Percentiles rank a stretch among this genome's conserved stretches.
phyloP scores from a whole-genome alignment of 2,329 filamentous ascomycete genomes.

The Polytolypa hystricis region DNA sequence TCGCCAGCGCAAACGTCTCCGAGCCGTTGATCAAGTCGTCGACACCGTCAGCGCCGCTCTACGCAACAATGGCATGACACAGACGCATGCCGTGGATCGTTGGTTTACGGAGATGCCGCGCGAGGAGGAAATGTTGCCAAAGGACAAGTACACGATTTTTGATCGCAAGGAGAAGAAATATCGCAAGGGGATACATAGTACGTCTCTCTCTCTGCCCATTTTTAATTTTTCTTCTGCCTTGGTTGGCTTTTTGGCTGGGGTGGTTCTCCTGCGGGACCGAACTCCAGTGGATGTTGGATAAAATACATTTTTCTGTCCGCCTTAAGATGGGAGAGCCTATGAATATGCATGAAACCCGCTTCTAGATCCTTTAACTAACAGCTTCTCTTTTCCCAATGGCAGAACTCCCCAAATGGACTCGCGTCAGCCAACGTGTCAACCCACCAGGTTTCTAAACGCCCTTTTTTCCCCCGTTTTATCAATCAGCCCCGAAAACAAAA shows the following conservation, averaged over 20 bases:
- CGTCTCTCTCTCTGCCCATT: too few relatives aligned
- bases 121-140: constrained; percentile 88
- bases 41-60: constrained; percentile 71
- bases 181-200: constrained; percentile 95
- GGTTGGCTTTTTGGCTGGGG: neutral
- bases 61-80: constrained; percentile 57
- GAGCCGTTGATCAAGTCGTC: constrained; percentile 78
- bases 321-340: too few relatives aligned
- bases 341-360: too few relatives aligned
- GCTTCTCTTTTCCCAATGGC: constrained; percentile 3
- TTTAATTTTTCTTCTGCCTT: neutral
- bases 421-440: constrained; percentile 86
- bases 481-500: too few relatives aligned
- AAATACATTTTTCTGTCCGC: neutral
- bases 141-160: constrained; percentile 97
- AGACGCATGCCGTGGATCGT: constrained; percentile 64
- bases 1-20: constrained; percentile 71
- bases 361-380: too few relatives aligned
- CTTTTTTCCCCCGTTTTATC: neutral
- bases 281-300: too few relatives aligned
- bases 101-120: constrained; percentile 97
- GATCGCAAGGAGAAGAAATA: constrained; percentile 93
- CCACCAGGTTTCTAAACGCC: constrained; percentile 72
- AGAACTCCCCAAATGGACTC: constrained; percentile 89
- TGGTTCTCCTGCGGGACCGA: too few relatives aligned